Base-by-base conservation (phyloP, 352 stramenopile genomes). In the Phytophthora agathidicida region DNA sequence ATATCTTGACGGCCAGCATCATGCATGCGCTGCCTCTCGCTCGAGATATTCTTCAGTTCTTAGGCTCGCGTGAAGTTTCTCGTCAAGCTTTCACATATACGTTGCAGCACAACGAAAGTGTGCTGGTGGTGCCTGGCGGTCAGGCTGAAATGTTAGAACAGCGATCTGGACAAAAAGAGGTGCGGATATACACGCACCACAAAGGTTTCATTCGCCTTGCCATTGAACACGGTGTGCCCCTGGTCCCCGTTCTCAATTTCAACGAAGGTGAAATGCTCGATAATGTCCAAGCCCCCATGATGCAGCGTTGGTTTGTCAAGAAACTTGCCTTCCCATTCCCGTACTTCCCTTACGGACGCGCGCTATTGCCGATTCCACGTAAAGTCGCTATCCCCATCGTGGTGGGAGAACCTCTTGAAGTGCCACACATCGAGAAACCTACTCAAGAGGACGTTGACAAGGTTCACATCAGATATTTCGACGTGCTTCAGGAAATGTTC, bases 81-180 rank as follows among this genome's bases (percentile, higher is more conserved):
- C 65, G 74, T 13, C 62, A 83, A 53, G 74, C 80, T 5, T 89
- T 93, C 43, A 53, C 52, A 10, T 48, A 51, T 5, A 66, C 79
- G 2, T 38, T 93, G 3, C 37, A 73, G 3, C 43, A 81, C 7
- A 73, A 78, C 6, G 60, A 85, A 32, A 89, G 70, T 43, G 75
- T 93, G 7, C 39, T 93, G 51, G 52, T 93, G 24, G 81, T 93
- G 17, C 83, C 83, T 2, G 83, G 83, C 3, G 83, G 83, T 11
- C 83, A 93, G 48, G 75, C 83, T 7, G 83, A 93, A 56, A 91
- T 93, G 80, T 57, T 93, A 16, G 70, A 89, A 35, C 81, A 88
- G 63, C 70, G 53, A 7, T 84, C 80, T 8, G 57, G 47, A 4
- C 36, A 58, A 8, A 80, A 82, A 10, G 55, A 89, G 52, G 70